Conservation (phyloP, 31 red algal genomes). For the Endocladia muricata region DNA sequence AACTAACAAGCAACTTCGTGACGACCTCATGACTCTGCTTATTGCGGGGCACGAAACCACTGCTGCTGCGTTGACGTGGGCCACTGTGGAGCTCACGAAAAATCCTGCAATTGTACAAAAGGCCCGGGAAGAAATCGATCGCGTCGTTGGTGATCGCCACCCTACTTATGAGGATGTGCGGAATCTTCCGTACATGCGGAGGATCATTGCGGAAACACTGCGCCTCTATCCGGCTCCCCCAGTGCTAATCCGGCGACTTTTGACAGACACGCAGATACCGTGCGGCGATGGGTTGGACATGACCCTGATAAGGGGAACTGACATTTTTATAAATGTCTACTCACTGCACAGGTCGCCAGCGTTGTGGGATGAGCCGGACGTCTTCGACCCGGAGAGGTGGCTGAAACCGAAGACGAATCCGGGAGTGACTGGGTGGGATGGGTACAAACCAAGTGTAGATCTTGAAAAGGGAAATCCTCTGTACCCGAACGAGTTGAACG, state of each 20-base stretch:
- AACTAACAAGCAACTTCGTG: conserved; percentile 78
- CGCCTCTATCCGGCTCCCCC: conserved; percentile 84
- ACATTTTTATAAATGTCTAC: conserved; percentile 85
- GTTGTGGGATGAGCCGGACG: conserved; percentile 75
- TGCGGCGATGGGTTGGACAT: conserved; percentile 21
- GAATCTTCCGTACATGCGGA: conserved; percentile 39
- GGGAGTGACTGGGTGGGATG: conserved; percentile 65
- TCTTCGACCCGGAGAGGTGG: conserved; percentile 84
- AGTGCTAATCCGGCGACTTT: conserved; percentile 75
- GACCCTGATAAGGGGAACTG: conserved; percentile 64
- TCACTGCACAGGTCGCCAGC: conserved; percentile 71
- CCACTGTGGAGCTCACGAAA: conserved; percentile 66
- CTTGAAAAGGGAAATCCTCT: conserved; percentile 44
- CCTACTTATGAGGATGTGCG: conserved; percentile 63
- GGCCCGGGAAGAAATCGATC: conserved; percentile 79
- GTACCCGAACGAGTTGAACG: conserved; percentile 70
- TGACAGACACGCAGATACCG: conserved; percentile 64
- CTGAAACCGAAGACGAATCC: conserved; percentile 39
- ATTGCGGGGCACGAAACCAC: conserved; percentile 91
- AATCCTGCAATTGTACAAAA: conserved; percentile 49
- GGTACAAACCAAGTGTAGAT: conserved; percentile 48
- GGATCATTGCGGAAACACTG: conserved; percentile 71
- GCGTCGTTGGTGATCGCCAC: conserved; percentile 59
- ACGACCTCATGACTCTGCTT: conserved; percentile 88
- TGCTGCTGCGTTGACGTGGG: conserved; percentile 83